Evolutionary conservation across 805 yeast species (phyloP), one percentile per base, ranked within the genome.

Genomic region (Saturnispora serradocipensis): DNA sequence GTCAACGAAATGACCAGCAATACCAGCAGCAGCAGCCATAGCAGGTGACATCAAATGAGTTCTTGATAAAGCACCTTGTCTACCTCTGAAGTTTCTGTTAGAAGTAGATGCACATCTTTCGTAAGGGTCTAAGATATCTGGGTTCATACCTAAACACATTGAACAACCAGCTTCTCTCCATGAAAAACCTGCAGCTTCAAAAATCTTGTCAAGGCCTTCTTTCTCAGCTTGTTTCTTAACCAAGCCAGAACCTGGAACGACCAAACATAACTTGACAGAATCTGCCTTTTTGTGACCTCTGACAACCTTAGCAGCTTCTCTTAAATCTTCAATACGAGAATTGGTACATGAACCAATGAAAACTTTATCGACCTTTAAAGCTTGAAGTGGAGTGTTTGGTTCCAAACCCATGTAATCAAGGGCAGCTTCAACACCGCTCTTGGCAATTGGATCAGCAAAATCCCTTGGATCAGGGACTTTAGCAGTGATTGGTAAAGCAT

Each of bases 101-200:
- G 98, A 91, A 18, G 99, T 93, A 13, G 98, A 90, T 8, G 99
- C 99, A 75, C 99, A 93, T 73, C 99, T 83, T 72, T 93, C 99
- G 65, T 86, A 81, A 40, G 99, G 99, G 56, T 82, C 79, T 65
- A 93, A 78, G 61, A 93, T 91, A 74, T 93, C 99, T 43, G 98
- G 97, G 73, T 93, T 93, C 99, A 93, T 93, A 70, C 99, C 99
- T 49, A 93, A 78, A 74, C 99, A 93, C 99, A 93, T 93, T 42
- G 98, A 91, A 73, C 99, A 93, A 55, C 99, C 99, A 58, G 99
- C 98, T 74, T 93, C 99, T 75, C 99, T 85, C 99, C 99, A 93
- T 61, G 87, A 91, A 66, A 93, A 93, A 20, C 96, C 98, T 48
- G 99, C 97, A 47, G 81, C 88, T 63, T 74, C 80, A 64, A 93